Evolutionary conservation across 2,329 filamentous ascomycete species (phyloP).

Genomic region (Cadophora sp.): DNA sequence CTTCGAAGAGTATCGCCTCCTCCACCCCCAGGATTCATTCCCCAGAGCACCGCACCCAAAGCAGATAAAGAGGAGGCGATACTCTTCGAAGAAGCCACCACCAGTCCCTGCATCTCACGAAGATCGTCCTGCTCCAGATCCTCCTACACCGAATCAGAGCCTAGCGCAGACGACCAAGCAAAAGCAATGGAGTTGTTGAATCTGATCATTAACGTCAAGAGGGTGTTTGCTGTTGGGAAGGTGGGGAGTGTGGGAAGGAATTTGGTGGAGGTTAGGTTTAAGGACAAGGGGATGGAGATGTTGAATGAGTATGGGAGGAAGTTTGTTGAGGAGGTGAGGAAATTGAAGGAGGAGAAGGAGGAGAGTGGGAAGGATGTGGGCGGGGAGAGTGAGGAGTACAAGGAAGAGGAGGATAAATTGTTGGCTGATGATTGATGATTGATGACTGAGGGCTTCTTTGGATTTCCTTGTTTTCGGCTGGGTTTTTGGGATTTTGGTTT

Average conservation of each 20-base stretch:
- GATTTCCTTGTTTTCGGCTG: no score
- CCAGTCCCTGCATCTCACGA: no score
- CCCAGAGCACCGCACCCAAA: no score
- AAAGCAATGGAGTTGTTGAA: background rate
- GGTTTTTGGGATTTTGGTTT: no score
- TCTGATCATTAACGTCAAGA: background rate
- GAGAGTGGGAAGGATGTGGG: background rate
- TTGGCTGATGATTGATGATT: background rate
- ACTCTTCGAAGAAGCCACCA: no score
- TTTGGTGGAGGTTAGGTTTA: background rate
- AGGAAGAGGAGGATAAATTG: no score
- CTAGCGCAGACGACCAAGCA: background rate
- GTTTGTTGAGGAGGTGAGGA: background rate
- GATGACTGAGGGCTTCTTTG: background rate
- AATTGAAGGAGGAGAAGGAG: background rate
- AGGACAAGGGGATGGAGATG: background rate
- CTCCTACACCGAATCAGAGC: background rate
- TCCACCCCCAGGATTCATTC: no score
- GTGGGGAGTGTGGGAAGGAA: background rate
- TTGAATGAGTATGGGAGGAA: slow-evolving; percentile 11
- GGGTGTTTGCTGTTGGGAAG: background rate
- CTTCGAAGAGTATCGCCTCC: no score
- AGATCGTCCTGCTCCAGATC: background rate
- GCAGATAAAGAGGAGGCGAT: no score
- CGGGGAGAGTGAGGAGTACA: background rate